Percentiles rank a stretch among this genome's conserved stretches.
phyloP scores from a whole-genome alignment of 2,329 filamentous ascomycete genomes.

The Ophiostoma angusticollis region DNA sequence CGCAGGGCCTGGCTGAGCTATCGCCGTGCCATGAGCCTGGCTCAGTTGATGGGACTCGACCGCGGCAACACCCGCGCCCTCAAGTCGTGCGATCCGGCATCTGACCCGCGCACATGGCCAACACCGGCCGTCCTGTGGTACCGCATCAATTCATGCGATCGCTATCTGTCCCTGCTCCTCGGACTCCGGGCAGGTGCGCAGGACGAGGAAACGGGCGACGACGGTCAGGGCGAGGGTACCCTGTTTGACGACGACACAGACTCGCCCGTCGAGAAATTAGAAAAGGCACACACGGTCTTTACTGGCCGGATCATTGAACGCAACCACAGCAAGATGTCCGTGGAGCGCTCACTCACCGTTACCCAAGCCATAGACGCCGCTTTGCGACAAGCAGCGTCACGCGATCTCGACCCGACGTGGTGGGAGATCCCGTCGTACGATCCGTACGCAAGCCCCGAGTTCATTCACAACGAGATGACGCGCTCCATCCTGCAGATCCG shows the following conservation, averaged over 20 bases:
- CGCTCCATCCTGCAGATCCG: conserved; percentile 35
- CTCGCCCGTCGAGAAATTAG: conserved; percentile 29
- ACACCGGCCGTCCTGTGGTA: conserved; percentile 31
- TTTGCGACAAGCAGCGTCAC: conserved; percentile 26
- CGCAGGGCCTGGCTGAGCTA: conserved; percentile 40
- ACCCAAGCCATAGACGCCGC: conserved; percentile 34
- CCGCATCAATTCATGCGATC: conserved; percentile 35
- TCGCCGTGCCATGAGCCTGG: conserved; percentile 36
- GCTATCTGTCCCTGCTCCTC: conserved; percentile 37
- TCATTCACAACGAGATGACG: conserved; percentile 20
- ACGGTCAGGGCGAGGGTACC: neutral
- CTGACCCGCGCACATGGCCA: conserved; percentile 20
- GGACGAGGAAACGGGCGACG: conserved; percentile 18
- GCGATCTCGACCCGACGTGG: conserved; percentile 32
- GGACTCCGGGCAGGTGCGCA: conserved; percentile 33
- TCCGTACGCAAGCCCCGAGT: conserved; percentile 12
- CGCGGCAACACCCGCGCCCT: conserved; percentile 22
- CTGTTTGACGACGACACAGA: conserved; percentile 15
- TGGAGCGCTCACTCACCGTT: conserved; percentile 25
- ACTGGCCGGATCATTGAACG: conserved; percentile 34
- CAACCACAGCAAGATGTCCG: conserved; percentile 30
- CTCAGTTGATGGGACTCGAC: conserved; percentile 37
- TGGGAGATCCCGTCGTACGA: conserved; percentile 29
- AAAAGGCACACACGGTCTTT: conserved; percentile 30
- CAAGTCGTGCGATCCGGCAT: conserved; percentile 26